A percentile compares a stretch with the other conserved stretches of the same genome.
phyloP scores from a whole-genome alignment of 2,329 filamentous ascomycete genomes.

The Colletotrichum camelliae region DNA sequence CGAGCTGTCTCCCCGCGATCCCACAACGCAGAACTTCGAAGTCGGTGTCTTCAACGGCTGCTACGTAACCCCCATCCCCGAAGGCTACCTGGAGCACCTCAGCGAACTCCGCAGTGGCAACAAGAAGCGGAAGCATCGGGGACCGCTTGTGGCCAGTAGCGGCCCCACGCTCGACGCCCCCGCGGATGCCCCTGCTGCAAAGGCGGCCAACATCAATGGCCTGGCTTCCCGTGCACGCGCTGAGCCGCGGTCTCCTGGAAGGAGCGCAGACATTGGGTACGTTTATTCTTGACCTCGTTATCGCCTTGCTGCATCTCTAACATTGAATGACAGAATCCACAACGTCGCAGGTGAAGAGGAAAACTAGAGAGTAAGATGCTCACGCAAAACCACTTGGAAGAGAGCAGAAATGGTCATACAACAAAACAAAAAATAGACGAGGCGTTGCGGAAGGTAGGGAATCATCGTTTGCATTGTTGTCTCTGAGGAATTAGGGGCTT shows the following conservation, averaged over 20 bases:
- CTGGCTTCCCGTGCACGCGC: neutral
- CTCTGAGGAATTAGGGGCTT: neutral
- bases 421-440: neutral
- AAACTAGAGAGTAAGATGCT: slow-evolving; percentile 1
- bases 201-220: neutral
- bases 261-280: neutral
- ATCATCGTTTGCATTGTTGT: neutral
- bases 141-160: neutral
- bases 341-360: slow-evolving; percentile 8
- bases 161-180: neutral
- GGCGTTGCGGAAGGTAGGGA: slow-evolving; percentile 1
- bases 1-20: slow-evolving; percentile 67
- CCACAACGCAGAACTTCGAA: slow-evolving; percentile 72
- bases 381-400: neutral
- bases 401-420: neutral
- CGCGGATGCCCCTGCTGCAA: neutral
- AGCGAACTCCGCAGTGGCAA: slow-evolving; percentile 69
- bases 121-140: slow-evolving; percentile 54
- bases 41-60: slow-evolving; percentile 90
- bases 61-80: slow-evolving; percentile 81
- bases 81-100: slow-evolving; percentile 83
- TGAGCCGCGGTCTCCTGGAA: neutral
- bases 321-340: neutral
- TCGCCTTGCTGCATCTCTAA: neutral
- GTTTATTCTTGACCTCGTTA: neutral